Conservation (phyloP, 768 basidiomycete genomes). For the Neoboletus magnificus region DNA sequence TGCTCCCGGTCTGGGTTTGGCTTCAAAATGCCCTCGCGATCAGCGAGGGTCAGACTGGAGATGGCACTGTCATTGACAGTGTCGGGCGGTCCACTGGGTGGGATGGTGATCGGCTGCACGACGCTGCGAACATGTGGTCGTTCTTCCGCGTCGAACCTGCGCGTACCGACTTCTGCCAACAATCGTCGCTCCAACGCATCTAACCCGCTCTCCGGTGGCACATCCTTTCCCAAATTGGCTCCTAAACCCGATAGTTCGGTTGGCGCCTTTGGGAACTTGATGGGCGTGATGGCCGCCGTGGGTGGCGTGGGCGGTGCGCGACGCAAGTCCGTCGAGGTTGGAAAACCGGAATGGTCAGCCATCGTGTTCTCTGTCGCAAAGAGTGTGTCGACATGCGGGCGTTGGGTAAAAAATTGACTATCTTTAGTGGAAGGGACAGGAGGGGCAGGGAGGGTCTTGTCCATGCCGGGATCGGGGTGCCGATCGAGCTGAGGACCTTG, state of each 20-base stretch:
- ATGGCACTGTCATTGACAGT: conserved; percentile 45
- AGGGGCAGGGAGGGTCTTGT: conserved; percentile 62
- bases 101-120: conserved; percentile 39
- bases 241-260: conserved; percentile 25
- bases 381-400: conserved; percentile 30
- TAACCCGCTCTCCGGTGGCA: conserved; percentile 50
- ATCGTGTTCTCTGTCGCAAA: conserved; percentile 21
- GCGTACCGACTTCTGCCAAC: conserved; percentile 70
- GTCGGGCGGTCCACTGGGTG: conserved; percentile 25
- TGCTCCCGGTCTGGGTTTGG: conserved; percentile 19
- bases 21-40: conserved; percentile 21
- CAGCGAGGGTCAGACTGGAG: conserved; percentile 43
- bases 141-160: conserved; percentile 35
- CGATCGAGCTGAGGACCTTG: conserved; percentile 15
- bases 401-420: conserved; percentile 12
- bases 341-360: conserved; percentile 2
- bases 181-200: conserved; percentile 71
- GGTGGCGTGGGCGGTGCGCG: conserved; percentile 51
- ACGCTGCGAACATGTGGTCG: conserved; percentile 37
- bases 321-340: conserved; percentile 15
- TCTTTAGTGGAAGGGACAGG: conserved; percentile 50
- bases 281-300: conserved; percentile 40
- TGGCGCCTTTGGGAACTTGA: conserved; percentile 36
- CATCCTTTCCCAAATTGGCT: conserved; percentile 20
- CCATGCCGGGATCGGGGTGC: conserved; percentile 25